These are phyloP conservation scores for Aspergillus brasiliensis DNA, from an alignment of 2,329 filamentous ascomycete genomes.

Conservation along the genomic window DNA sequence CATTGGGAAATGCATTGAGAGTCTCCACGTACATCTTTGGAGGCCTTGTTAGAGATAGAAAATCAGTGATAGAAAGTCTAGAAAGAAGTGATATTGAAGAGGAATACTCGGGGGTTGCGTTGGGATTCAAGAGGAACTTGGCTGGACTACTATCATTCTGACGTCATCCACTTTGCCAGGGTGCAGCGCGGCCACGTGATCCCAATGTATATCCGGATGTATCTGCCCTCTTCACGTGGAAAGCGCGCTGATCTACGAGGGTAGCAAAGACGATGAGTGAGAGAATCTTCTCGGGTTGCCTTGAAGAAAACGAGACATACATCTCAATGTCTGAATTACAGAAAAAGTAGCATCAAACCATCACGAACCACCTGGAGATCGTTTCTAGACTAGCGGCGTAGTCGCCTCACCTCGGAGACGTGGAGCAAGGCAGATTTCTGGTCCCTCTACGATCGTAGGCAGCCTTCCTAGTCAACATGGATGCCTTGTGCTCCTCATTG, in stretches of 20 bases:
- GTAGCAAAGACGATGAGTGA: background rate
- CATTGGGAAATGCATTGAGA: background rate
- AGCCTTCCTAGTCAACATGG: background rate
- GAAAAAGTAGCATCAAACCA: background rate
- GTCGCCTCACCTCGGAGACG: background rate
- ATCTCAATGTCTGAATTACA: background rate
- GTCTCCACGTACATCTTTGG: background rate
- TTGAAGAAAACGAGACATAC: background rate
- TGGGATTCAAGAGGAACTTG: background rate
- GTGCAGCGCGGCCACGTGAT: background rate
- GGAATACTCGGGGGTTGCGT: background rate
- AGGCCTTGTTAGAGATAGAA: background rate
- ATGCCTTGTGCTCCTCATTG: background rate
- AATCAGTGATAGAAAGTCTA: background rate
- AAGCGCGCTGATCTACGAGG: background rate
- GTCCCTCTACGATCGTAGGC: background rate
- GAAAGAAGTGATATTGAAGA: background rate
- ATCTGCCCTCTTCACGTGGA: background rate
- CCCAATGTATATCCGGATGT: background rate
- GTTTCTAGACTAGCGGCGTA: background rate
- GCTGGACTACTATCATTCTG: slow-evolving; percentile 2
- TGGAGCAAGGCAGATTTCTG: background rate
- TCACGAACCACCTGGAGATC: background rate
- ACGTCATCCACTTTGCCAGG: background rate
- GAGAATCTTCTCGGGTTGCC: too few relatives aligned